Percentiles rank a stretch among this genome's conserved stretches.
phyloP scores from a whole-genome alignment of 2,329 filamentous ascomycete species.

The Aspergillus cejpii region DNA sequence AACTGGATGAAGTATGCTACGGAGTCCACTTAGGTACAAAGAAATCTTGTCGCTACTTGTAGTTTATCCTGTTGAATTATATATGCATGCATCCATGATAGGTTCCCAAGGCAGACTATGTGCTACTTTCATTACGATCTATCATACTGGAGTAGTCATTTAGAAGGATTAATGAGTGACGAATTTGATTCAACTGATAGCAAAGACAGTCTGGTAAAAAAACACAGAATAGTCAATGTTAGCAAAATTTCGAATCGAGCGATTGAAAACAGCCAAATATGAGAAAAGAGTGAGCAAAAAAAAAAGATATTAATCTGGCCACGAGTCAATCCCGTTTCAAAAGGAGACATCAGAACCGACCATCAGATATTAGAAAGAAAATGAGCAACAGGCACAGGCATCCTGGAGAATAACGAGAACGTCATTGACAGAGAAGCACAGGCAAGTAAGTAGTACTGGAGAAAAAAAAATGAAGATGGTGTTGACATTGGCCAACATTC shows the following conservation, averaged over 20 bases:
- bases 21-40: not conserved
- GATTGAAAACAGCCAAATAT: conserved; percentile 6
- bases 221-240: not conserved
- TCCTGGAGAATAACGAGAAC: not conserved
- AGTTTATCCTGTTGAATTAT: no score
- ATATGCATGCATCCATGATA: no score
- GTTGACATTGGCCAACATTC: conserved; percentile 2
- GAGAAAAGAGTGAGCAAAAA: conserved; percentile 10
- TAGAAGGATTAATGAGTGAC: not conserved
- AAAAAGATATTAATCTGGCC: conserved; percentile 29
- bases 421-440: conserved; percentile 4
- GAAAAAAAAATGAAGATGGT: conserved; percentile 6
- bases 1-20: not conserved
- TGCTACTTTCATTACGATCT: no score
- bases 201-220: not conserved
- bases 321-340: conserved; percentile 45
- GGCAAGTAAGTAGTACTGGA: conserved; percentile 2
- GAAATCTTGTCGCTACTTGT: not conserved
- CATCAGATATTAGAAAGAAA: conserved; percentile 15
- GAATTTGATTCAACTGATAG: not conserved
- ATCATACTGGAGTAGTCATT: no score
- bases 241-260: not conserved
- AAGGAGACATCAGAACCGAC: conserved; percentile 50
- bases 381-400: not conserved
- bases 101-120: no score